Base-by-base conservation (phyloP, 2,329 filamentous ascomycete species). In the Fusarium fujikuroi region DNA sequence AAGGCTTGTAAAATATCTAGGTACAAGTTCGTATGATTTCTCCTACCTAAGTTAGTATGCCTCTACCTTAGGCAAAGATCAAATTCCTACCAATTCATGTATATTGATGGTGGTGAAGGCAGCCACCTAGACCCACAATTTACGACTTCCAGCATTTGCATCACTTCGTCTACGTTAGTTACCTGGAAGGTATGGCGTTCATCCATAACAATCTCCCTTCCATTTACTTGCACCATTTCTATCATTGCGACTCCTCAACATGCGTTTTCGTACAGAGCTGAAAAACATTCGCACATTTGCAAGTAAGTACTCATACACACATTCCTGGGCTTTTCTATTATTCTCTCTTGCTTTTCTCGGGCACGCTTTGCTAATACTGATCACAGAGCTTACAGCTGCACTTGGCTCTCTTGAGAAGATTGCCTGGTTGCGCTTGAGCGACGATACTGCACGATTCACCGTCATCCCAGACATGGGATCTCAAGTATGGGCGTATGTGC, bases 401-500 rank as follows among this genome's bases (percentile, higher is more conserved):
- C 85, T 92, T 69, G 89, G 87, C 64, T 89, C 90, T 5, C 84
- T 92, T 37, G 94, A 95, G 75, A 95, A 95, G 82, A 92, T 97
- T 71, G 94, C 93, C 50, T 97, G 95, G 95, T 88, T 97, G 72
- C 93, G 95, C 74, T 89, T 99, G 39, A 94, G 95, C 83, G 90
- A 97, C 83, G 92, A 95, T 66, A 92, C 92, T 62, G 92, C 95
- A 63, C 95, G 95, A 76, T 97, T 99, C 84, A 98, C 96, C 68
- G 93, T 98, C 78, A 95, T 98, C 70, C 95, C 96, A 2, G 95
- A 98, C 80, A 92, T 93, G 78, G 95, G 96, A 68, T 97, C 94
- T 14, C 95, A 98, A 86, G 95, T 98, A 61, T 99, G 96, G 96
- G 94, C 95, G 87, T 95, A 87, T 80, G 91, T 72, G 16, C 47